Evolutionary conservation across 1,284 basidiomycete species (phyloP).

Genomic region (Microbotryomycetes sp.): DNA sequence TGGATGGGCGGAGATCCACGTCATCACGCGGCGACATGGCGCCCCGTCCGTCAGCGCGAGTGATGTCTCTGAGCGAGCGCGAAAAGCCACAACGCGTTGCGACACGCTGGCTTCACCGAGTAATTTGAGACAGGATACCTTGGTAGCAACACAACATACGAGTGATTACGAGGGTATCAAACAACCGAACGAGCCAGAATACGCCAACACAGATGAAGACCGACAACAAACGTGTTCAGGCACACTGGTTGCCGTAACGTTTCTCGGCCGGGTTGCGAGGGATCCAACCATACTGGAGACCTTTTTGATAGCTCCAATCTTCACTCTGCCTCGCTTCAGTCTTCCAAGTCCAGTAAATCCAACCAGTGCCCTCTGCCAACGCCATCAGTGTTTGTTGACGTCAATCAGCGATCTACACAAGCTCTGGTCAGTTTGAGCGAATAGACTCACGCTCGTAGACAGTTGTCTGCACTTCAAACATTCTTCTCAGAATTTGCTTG

Average conservation of each 20-base stretch:
- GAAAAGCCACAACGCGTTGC: no score
- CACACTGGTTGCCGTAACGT: not conserved
- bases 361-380: constrained; percentile 50
- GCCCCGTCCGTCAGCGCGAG: no score
- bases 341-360: constrained; percentile 80
- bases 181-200: no score
- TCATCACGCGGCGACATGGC: no score
- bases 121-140: no score
- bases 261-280: constrained; percentile 54
- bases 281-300: constrained; percentile 75
- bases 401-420: constrained; percentile 72
- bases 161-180: no score
- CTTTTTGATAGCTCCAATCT: constrained; percentile 50
- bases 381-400: constrained; percentile 33
- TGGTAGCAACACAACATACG: no score
- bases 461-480: constrained; percentile 69
- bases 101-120: no score
- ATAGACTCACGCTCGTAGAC: constrained; percentile 33
- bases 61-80: no score
- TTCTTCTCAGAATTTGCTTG: constrained; percentile 73
- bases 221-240: no score
- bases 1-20: no score
- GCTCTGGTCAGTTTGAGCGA: constrained; percentile 65
- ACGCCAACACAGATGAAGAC: no score
- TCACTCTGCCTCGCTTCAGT: constrained; percentile 51